These are phyloP conservation scores for Ilyonectria robusta DNA, from an alignment of 2,329 filamentous ascomycete species.

Conservation along the genomic window DNA sequence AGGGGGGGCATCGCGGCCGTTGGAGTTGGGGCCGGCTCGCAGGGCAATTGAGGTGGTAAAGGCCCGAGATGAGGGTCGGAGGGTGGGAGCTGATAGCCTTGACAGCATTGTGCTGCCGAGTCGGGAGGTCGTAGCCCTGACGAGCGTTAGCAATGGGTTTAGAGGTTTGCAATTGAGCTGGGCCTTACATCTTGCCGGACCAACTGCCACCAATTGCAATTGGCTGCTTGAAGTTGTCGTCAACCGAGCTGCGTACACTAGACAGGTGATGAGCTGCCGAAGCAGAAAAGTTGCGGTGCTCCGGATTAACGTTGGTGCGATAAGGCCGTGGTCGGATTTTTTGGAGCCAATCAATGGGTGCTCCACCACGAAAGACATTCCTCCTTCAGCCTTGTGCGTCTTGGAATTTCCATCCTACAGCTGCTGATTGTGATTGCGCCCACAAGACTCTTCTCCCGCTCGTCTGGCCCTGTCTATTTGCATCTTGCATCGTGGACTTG, in stretches of 20 bases:
- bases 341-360: constrained; percentile 32
- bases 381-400: constrained; percentile 45
- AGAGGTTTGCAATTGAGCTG: neutral
- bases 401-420: constrained; percentile 36
- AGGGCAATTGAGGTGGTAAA: constrained; percentile 53
- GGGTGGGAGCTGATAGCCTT: constrained; percentile 44
- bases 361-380: constrained; percentile 42
- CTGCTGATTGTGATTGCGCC: constrained; percentile 19
- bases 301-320: constrained; percentile 52
- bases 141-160: constrained; percentile 15
- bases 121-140: constrained; percentile 48
- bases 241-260: constrained; percentile 29
- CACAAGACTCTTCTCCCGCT: constrained; percentile 6
- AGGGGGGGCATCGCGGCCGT: constrained; percentile 17
- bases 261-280: constrained; percentile 33
- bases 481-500: neutral
- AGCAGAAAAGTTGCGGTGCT: constrained; percentile 46
- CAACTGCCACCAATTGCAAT: constrained; percentile 41
- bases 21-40: constrained; percentile 35
- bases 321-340: constrained; percentile 29
- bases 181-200: constrained; percentile 41
- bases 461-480: neutral
- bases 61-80: constrained; percentile 40
- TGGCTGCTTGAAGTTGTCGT: constrained; percentile 35
- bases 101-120: constrained; percentile 51